A percentile compares a stretch with the other conserved stretches of the same genome.
phyloP scores from a whole-genome alignment of 148 eudicot species.

The Pharnaceum exiguum region DNA sequence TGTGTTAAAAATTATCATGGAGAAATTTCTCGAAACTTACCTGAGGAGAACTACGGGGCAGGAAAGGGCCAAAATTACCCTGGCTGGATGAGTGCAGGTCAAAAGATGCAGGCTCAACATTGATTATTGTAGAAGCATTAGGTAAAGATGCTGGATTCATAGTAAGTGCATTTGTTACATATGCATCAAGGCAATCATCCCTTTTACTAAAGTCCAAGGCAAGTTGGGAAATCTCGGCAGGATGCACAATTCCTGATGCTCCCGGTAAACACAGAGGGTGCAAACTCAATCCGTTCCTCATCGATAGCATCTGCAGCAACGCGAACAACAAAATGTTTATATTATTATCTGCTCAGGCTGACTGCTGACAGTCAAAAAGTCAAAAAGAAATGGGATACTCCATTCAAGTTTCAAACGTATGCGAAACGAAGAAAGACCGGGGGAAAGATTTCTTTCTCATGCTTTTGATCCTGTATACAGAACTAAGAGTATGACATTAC shows the following conservation, averaged over 20 bases:
- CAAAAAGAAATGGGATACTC: too few species aligned
- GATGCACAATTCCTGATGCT: constrained; percentile 43
- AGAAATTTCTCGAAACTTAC: constrained; percentile 19
- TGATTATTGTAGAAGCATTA: constrained; percentile 24
- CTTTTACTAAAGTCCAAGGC: constrained; percentile 35
- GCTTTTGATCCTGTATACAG: too few species aligned
- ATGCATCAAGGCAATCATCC: constrained; percentile 20
- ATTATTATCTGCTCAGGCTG: not conserved
- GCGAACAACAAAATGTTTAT: not conserved
- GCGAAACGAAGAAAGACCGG: too few species aligned
- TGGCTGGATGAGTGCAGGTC: constrained; percentile 29
- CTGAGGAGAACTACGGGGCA: constrained; percentile 25
- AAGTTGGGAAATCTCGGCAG: constrained; percentile 44
- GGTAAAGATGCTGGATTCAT: constrained; percentile 23
- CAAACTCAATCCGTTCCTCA: constrained; percentile 74
- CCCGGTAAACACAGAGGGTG: constrained; percentile 69
- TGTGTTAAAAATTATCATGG: not conserved
- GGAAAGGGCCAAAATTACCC: constrained; percentile 24
- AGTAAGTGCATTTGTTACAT: constrained; percentile 17
- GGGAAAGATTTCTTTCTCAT: too few species aligned
- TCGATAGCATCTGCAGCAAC: constrained; percentile 62
- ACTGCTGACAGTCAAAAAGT: too few species aligned
- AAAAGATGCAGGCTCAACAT: constrained; percentile 23
- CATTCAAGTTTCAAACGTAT: too few species aligned
- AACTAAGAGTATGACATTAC: too few species aligned